Percentiles rank a stretch among this genome's conserved stretches.
Evolutionary conservation across 805 yeast genomes (phyloP).

Genomic region (Candida gorgasii): DNA sequence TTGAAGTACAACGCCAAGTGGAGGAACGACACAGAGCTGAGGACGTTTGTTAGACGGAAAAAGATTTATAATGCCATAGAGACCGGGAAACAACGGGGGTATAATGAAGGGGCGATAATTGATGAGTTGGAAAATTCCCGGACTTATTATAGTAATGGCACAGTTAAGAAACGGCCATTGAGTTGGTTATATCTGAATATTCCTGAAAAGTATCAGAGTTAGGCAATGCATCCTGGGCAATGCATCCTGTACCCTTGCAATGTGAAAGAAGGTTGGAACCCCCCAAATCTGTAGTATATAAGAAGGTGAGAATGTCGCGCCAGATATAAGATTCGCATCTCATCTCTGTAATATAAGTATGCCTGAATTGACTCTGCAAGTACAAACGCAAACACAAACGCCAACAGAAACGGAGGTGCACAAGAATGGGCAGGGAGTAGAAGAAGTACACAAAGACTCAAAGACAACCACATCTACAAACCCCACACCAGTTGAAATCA

Average conservation of each 20-base stretch:
- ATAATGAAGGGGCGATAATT: constrained; percentile 42
- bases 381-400: neutral
- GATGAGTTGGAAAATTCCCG: constrained; percentile 49
- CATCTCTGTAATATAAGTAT: constrained; percentile 1
- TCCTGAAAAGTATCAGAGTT: constrained; percentile 23
- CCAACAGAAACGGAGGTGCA: neutral
- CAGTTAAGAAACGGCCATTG: constrained; percentile 33
- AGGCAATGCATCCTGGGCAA: neutral
- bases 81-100: constrained; percentile 47
- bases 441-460: neutral
- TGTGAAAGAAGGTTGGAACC: no score
- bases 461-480: neutral
- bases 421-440: no score
- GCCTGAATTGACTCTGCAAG: neutral
- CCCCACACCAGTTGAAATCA: no score
- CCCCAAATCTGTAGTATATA: neutral
- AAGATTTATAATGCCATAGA: constrained; percentile 58
- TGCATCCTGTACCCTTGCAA: no score
- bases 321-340: constrained; percentile 1
- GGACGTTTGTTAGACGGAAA: constrained; percentile 54
- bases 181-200: constrained; percentile 32
- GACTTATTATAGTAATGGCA: constrained; percentile 40
- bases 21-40: constrained; percentile 56
- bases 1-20: constrained; percentile 51
- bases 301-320: constrained; percentile 1